Evolutionary conservation across 1,284 basidiomycete species (phyloP).

Genomic region (Leccinum subfulvum): DNA sequence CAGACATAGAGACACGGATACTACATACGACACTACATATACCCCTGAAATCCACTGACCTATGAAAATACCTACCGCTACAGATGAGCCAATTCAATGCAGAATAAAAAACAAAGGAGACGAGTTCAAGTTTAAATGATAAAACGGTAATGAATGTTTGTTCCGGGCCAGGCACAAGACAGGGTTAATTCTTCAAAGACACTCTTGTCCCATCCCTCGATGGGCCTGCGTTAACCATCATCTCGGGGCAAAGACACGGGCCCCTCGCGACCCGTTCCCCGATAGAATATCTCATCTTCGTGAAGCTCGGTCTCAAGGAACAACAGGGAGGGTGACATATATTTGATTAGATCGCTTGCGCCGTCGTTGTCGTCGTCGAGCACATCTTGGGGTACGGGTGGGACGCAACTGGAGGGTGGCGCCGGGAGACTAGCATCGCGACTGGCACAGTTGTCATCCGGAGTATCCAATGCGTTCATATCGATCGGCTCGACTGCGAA

Average conservation of each 20-base stretch:
- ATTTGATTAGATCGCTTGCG: background rate
- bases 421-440: background rate
- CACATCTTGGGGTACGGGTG: background rate
- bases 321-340: background rate
- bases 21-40: background rate
- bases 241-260: conserved; percentile 15
- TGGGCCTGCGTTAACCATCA: conserved; percentile 10
- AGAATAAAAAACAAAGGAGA: background rate
- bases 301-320: background rate
- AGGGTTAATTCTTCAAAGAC: background rate
- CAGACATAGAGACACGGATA: background rate
- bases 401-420: background rate
- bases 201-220: conserved; percentile 11
- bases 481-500: background rate
- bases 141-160: background rate
- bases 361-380: background rate
- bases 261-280: conserved; percentile 6
- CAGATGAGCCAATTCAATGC: background rate
- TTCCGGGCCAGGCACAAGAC: background rate
- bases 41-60: background rate
- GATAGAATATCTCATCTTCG: conserved; percentile 2
- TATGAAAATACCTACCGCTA: background rate
- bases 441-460: background rate
- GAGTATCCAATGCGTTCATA: background rate
- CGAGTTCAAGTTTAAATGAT: background rate